Evolutionary conservation across 371 early-diverging fungal genomes (phyloP), one percentile per base, ranked within the genome.

Genomic region (Actinomucor elegans): DNA sequence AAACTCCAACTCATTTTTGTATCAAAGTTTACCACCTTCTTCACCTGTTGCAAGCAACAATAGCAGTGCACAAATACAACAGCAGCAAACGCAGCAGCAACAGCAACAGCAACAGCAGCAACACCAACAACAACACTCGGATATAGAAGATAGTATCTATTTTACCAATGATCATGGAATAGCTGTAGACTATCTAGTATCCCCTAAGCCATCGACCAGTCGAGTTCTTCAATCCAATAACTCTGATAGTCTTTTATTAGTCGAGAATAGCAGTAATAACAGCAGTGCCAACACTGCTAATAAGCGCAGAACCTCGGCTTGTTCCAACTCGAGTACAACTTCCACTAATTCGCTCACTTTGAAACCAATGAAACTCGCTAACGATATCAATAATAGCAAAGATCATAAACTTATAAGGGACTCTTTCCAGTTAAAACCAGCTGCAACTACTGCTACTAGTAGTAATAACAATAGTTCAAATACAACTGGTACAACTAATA

Each of bases 181-280:
- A 5, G 21, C 49, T 5, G 61, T 55, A 21, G 55, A 60, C 20
- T 54, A 54, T 15, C 40, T 62, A 8, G 63, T 52, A 2, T 62
- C 58, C 7, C 58, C 58, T 36, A 62, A 52, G 44, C 58, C 58
- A 8, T 65, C 61, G 7, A 52, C 24, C 10, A 55, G 55, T 41
- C 44, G 64, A 12, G 47, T 40, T 20, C 35, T 31, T 14, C 37
- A 27, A 21, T 11, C 38, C 10, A 41, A 47, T 34, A 21, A 20
- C 15, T 26, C 29, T 48, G 32, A 48, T 27, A n/a, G n/a, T n/a
- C n/a, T n/a, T n/a, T n/a, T n/a, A n/a, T n/a, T n/a, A 41, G 37
- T 33, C 31, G 31, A 31, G 11, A 31, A 31, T 31, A 31, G 11
- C 31, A 31, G 31, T 31, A 27, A 45, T 4, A 18, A 15, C 15